Conservation (phyloP, 2,329 filamentous ascomycete genomes). For the Neofusicoccum ribis region DNA sequence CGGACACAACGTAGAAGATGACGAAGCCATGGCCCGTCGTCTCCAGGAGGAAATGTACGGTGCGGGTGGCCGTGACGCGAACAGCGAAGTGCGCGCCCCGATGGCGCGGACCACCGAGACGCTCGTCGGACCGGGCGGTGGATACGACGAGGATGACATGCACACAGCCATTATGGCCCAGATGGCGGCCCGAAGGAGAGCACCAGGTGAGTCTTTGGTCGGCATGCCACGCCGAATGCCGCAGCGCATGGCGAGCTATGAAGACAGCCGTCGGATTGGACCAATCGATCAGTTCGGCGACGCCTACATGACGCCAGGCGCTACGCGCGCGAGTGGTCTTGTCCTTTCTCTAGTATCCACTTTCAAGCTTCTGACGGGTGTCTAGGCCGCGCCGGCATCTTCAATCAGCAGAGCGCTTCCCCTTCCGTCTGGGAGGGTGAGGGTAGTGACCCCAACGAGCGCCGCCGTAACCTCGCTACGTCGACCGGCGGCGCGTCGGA, state of each 20-base stretch:
- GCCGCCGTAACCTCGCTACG: conserved; percentile 56
- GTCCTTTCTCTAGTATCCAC: not conserved
- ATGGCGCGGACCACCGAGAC: conserved; percentile 92
- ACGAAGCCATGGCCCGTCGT: conserved; percentile 87
- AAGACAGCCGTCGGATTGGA: not conserved
- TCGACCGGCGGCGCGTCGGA: conserved; percentile 68
- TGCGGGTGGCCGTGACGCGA: conserved; percentile 35
- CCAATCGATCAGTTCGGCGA: not conserved
- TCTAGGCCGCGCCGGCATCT: conserved; percentile 58
- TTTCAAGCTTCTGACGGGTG: not conserved
- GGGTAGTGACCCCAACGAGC: conserved; percentile 46
- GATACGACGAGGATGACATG: conserved; percentile 54
- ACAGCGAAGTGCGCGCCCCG: conserved; percentile 76
- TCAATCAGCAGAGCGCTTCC: conserved; percentile 61
- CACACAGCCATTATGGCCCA: conserved; percentile 66
- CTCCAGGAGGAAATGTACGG: conserved; percentile 90
- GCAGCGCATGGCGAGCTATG: not conserved
- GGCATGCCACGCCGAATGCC: not conserved
- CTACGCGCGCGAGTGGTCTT: not conserved
- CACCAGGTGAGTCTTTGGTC: not conserved
- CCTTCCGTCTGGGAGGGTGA: conserved; percentile 61
- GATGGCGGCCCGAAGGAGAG: conserved; percentile 47
- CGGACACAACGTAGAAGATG: conserved; percentile 63
- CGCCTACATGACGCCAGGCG: not conserved
- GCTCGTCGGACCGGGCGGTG: conserved; percentile 71